Evolutionary conservation across 179 eudicot species (phyloP).

Genomic region (Carnegiea gigantea): DNA sequence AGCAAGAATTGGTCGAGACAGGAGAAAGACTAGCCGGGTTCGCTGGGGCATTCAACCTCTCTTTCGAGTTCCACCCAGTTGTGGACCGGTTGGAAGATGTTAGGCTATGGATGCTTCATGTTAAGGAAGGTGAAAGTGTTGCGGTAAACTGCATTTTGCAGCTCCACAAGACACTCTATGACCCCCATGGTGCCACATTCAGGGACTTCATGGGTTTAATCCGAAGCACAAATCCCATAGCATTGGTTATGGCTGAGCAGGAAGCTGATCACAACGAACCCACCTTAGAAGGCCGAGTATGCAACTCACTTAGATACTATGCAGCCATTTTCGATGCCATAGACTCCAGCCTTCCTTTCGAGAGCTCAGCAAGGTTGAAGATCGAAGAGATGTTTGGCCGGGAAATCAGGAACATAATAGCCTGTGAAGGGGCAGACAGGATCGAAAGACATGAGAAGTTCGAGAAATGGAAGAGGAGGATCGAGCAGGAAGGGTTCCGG

Average conservation of each 20-base stretch:
- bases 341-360: constrained; percentile 52
- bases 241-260: constrained; percentile 72
- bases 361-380: constrained; percentile 58
- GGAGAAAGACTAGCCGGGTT: constrained; percentile 73
- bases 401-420: constrained; percentile 78
- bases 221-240: constrained; percentile 60
- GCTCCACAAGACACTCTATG: constrained; percentile 78
- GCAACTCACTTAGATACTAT: constrained; percentile 64
- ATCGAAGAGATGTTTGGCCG: constrained; percentile 80
- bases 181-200: constrained; percentile 46
- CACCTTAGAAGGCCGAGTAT: constrained; percentile 54
- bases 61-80: constrained; percentile 84
- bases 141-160: constrained; percentile 77
- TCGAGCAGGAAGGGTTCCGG: constrained; percentile 70
- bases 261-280: constrained; percentile 64
- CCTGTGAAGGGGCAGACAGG: constrained; percentile 86
- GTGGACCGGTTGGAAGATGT: constrained; percentile 91
- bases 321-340: constrained; percentile 75
- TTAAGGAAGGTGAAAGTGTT: constrained; percentile 78
- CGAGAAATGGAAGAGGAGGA: constrained; percentile 55
- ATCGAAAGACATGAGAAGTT: constrained; percentile 75
- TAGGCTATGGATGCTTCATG: constrained; percentile 96
- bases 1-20: constrained; percentile 80
- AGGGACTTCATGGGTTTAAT: constrained; percentile 74
- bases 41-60: constrained; percentile 65